phyloP scores from a whole-genome alignment of 2,329 filamentous ascomycete species.

The Fusarium proliferatum region DNA sequence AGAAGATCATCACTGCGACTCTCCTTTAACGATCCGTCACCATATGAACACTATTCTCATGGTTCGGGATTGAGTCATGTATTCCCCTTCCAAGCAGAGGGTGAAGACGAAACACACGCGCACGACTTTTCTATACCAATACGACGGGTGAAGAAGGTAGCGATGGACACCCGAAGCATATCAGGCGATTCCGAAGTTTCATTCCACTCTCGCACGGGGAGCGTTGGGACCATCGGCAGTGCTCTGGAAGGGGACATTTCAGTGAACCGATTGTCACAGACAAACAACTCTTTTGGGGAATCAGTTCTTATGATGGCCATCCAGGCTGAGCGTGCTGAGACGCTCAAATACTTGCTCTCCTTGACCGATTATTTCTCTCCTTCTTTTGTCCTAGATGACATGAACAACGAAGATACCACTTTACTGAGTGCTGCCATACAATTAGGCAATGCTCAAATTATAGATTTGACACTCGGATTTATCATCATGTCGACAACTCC shows the following conservation, averaged over 20 bases:
- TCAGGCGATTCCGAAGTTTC: conserved; percentile 89
- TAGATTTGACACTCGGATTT: conserved; percentile 79
- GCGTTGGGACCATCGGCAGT: conserved; percentile 78
- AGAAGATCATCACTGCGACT: conserved; percentile 56
- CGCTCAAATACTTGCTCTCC: conserved; percentile 82
- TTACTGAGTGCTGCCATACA: conserved; percentile 92
- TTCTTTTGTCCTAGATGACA: conserved; percentile 79
- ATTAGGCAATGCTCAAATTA: conserved; percentile 78
- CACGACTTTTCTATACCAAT: conserved; percentile 46
- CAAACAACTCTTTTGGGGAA: conserved; percentile 77
- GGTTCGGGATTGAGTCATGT: conserved; percentile 80
- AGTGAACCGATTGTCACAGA: conserved; percentile 80
- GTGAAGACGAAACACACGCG: conserved; percentile 55
- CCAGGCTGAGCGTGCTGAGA: conserved; percentile 75
- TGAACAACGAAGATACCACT: conserved; percentile 90
- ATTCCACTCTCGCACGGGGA: conserved; percentile 81
- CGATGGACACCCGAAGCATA: conserved; percentile 89
- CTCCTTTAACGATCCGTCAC: conserved; percentile 40
- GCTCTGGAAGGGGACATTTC: conserved; percentile 88
- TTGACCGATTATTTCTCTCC: conserved; percentile 80
- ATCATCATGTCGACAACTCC: conserved; percentile 68
- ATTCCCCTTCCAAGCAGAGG: conserved; percentile 80
- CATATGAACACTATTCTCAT: conserved; percentile 63
- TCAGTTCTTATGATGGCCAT: conserved; percentile 91
- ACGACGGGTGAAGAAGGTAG: conserved; percentile 79